Conservation (phyloP, 2,329 filamentous ascomycete genomes). For the Elsinoe fawcettii region DNA sequence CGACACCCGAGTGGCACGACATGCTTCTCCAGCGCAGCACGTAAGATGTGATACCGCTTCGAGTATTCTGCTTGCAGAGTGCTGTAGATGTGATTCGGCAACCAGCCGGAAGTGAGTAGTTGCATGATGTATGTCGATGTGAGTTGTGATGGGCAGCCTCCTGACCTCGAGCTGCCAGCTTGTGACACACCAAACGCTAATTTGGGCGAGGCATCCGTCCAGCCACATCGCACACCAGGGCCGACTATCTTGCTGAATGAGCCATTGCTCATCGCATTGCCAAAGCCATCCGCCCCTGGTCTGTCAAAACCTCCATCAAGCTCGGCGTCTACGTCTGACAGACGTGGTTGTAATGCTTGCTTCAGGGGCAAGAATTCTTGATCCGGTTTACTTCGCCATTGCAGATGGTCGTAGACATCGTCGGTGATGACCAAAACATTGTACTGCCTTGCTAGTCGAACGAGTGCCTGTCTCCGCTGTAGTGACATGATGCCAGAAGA, state of each 20-base stretch:
- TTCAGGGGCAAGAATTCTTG: slow-evolving; percentile 21
- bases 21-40: slow-evolving; percentile 50
- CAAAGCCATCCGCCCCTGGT: slow-evolving; percentile 53
- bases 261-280: slow-evolving; percentile 76
- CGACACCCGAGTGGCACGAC: slow-evolving; percentile 57
- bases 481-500: slow-evolving; percentile 75
- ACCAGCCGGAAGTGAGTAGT: slow-evolving; percentile 43
- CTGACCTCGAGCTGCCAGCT: slow-evolving; percentile 50
- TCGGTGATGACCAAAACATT: slow-evolving; percentile 80
- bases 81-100: slow-evolving; percentile 47
- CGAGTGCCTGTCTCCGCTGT: slow-evolving; percentile 56
- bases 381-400: slow-evolving; percentile 53
- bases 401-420: slow-evolving; percentile 90
- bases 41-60: slow-evolving; percentile 47
- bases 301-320: slow-evolving; percentile 51
- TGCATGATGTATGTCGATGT: slow-evolving; percentile 50
- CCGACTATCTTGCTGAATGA: slow-evolving; percentile 83
- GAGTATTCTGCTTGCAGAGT: slow-evolving; percentile 51
- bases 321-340: slow-evolving; percentile 69
- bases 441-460: slow-evolving; percentile 67
- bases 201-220: slow-evolving; percentile 65
- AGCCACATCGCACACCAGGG: slow-evolving; percentile 78
- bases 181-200: slow-evolving; percentile 53
- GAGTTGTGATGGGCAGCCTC: slow-evolving; percentile 53
- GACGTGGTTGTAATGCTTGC: slow-evolving; percentile 53